Conservation (phyloP, 192 early-diverging fungal genomes). For the Geranomyces michiganensis region DNA sequence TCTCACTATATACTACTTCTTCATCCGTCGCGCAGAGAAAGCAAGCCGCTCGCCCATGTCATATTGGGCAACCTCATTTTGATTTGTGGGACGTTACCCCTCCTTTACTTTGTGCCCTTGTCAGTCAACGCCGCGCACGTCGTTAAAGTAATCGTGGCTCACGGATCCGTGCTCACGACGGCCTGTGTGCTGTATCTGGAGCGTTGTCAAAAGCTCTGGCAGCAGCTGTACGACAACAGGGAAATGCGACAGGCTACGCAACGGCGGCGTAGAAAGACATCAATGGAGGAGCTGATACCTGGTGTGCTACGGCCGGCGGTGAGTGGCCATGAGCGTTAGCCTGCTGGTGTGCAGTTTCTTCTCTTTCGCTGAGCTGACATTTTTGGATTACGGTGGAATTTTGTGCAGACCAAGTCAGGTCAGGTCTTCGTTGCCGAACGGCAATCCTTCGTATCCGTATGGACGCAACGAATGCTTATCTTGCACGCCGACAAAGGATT, state of each 20-base stretch:
- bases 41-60: conserved; percentile 3
- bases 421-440: conserved; percentile 10
- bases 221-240: not conserved
- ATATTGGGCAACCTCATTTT: conserved; percentile 1
- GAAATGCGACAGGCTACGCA: too few species aligned
- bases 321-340: too few species aligned
- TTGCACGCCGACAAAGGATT: conserved; percentile 12
- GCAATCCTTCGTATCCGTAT: conserved; percentile 8
- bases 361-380: too few species aligned
- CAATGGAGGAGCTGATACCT: too few species aligned
- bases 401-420: conserved; percentile 22
- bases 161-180: conserved; percentile 6
- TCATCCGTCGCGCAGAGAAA: conserved; percentile 1
- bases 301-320: too few species aligned
- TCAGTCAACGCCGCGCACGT: not conserved
- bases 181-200: not conserved
- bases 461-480: conserved; percentile 16
- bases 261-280: too few species aligned
- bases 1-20: too few species aligned
- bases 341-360: too few species aligned
- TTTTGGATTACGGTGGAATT: too few species aligned
- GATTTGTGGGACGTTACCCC: not conserved
- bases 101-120: conserved; percentile 10
- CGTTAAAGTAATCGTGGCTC: conserved; percentile 11
- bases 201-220: not conserved